Base-by-base conservation (phyloP, 2,329 filamentous ascomycete genomes). In the Cordyceps pruinosa region DNA sequence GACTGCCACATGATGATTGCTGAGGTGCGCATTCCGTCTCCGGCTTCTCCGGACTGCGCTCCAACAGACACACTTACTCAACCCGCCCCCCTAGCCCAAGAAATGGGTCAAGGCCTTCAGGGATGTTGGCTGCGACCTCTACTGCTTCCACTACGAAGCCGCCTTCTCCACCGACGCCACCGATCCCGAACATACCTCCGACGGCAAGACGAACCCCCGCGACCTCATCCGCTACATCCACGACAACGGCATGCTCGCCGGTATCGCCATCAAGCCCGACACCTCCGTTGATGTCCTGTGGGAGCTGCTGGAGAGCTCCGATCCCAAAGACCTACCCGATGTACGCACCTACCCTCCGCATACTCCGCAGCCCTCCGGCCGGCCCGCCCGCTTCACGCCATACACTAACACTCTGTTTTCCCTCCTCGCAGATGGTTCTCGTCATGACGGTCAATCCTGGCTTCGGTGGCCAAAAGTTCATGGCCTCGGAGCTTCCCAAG, bases 1-100 rank as follows among this genome's bases (percentile, higher is more conserved):
- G 94, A 99, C 75, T 99, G 94, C 81, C 94, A 99, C 75, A 97
- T 99, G 94, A 99, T 99, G 94, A 96, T 99, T 70, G 86, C 90
- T 67, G 93, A 99, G 87, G 90, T 93, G 79, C 65, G 74, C 47
- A 5, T 42, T 39, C 21, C 49, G 4, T 12, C 17, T 6, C n/a
- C 45, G 25, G 45, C 28, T 37, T 10, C 4, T n/a, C 19, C 54
- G 21, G 37, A 49, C 12, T 5, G 5, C 5, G 2, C 21, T 39
- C 3, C 1, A 19, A 21, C 6, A 41, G 19, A 25, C 2, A 21
- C 44, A 25, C 57, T 62, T 63, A 61, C 46, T 32, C 12, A 25
- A 39, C 35, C 19, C 4, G 13, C 9, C 21, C 4, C 13, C 1
- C 26, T 54, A 94, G 92, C 94, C 94, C 64, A 95, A 97, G 80